Evolutionary conservation across 257 asterid species (phyloP).

Genomic region (Nicotiana obtusifolia): DNA sequence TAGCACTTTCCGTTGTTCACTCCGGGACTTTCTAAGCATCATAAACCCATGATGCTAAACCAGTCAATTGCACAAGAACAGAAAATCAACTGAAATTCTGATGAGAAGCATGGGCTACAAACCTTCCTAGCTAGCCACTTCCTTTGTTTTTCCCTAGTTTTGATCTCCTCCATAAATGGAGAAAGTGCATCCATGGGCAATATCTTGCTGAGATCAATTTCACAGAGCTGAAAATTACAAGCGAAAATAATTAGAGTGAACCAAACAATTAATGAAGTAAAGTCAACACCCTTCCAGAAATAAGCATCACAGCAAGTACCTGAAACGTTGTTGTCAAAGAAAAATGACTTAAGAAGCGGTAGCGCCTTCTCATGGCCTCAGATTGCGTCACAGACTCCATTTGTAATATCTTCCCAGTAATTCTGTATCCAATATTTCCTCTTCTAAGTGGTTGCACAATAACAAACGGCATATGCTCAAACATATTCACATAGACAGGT

Average conservation of each 20-base stretch:
- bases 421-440: conserved; percentile 44
- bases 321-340: conserved; percentile 88
- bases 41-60: not conserved
- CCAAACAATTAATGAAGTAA: conserved; percentile 4
- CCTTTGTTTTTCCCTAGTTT: conserved; percentile 84
- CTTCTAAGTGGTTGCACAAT: conserved; percentile 20
- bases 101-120: conserved; percentile 11
- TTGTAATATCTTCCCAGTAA: conserved; percentile 77
- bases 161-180: conserved; percentile 91
- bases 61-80: conserved; percentile 3
- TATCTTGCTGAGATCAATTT: conserved; percentile 55
- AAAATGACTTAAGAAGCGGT: conserved; percentile 90
- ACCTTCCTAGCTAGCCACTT: conserved; percentile 78
- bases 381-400: conserved; percentile 82
- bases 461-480: conserved; percentile 7
- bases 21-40: not conserved
- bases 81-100: not conserved
- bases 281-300: not conserved
- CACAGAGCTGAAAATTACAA: conserved; percentile 64
- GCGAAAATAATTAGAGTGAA: conserved; percentile 6
- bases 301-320: conserved; percentile 32
- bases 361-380: conserved; percentile 82
- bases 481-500: not conserved
- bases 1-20: not conserved
- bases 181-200: conserved; percentile 73